Percentiles rank a stretch among this genome's conserved stretches.
Evolutionary conservation across 2,329 filamentous ascomycete species (phyloP).

Genomic region (Hymenoscyphus linearis): DNA sequence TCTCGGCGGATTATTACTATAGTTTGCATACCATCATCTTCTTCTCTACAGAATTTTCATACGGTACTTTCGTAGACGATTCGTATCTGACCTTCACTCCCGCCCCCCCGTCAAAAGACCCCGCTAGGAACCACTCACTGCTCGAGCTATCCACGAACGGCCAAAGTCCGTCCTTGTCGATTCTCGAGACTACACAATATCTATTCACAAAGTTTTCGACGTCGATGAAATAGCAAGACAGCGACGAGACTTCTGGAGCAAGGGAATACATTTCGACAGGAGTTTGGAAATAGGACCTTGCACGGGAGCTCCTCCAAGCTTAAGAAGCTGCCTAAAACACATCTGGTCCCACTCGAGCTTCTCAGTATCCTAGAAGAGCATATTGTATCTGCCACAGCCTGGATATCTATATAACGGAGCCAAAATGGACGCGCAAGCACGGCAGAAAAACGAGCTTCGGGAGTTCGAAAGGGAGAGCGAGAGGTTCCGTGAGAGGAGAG

Average conservation of each 20-base stretch:
- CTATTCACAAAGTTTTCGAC: neutral
- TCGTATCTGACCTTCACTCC: neutral
- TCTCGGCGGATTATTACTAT: no score
- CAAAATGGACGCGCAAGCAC: neutral
- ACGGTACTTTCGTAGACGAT: no score
- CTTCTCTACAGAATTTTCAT: no score
- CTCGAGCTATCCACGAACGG: neutral
- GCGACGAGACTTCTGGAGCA: no score
- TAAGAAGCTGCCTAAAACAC: no score
- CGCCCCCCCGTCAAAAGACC: neutral
- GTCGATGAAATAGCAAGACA: neutral
- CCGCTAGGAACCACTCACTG: neutral
- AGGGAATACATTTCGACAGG: no score
- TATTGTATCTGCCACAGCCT: no score
- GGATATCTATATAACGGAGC: neutral
- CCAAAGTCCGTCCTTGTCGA: neutral
- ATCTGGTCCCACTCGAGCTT: no score
- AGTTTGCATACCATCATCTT: no score
- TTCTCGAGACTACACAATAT: neutral
- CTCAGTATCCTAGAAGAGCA: no score
- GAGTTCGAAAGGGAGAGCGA: constrained; percentile 20
- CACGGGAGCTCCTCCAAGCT: no score
- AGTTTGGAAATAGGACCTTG: no score
- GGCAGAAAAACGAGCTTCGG: constrained; percentile 17
- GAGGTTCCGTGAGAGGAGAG: constrained; percentile 16